phyloP scores from a whole-genome alignment of 2,329 filamentous ascomycete genomes.

The Arthrobotrys sinensis region DNA sequence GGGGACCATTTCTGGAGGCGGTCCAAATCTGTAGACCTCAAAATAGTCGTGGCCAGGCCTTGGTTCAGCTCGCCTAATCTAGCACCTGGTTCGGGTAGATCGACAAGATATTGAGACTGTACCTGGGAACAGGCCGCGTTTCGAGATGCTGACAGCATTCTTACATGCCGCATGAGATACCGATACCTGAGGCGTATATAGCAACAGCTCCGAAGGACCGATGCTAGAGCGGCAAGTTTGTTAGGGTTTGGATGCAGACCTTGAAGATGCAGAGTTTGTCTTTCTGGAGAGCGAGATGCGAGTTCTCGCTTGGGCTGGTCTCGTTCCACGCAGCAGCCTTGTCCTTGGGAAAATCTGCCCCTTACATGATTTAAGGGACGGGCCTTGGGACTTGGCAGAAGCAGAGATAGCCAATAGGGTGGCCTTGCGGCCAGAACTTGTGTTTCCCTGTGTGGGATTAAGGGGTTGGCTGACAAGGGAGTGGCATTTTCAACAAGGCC shows the following conservation, averaged over 20 bases:
- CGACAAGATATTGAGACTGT: constrained; percentile 7
- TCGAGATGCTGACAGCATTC: constrained; percentile 12
- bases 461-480: constrained; percentile 45
- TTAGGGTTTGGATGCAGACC: not conserved
- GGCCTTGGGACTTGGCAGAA: constrained; percentile 39
- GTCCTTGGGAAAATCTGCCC: constrained; percentile 56
- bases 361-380: constrained; percentile 61
- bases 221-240: not conserved
- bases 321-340: constrained; percentile 39
- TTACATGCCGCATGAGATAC: not conserved
- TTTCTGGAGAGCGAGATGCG: constrained; percentile 23
- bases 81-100: constrained; percentile 5
- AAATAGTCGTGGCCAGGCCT: not conserved
- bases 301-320: constrained; percentile 44
- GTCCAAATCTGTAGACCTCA: not conserved
- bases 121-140: not conserved
- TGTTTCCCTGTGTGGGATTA: constrained; percentile 48
- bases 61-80: not conserved
- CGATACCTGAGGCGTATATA: constrained; percentile 3
- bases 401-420: constrained; percentile 34
- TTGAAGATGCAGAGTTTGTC: constrained; percentile 38
- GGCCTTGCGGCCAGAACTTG: constrained; percentile 41
- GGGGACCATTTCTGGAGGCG: not conserved
- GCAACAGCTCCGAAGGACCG: not conserved
- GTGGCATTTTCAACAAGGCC: constrained; percentile 45